These are phyloP conservation scores for Coemansia sp. DNA, from an alignment of 192 early-diverging fungal genomes.

Conservation along the genomic window DNA sequence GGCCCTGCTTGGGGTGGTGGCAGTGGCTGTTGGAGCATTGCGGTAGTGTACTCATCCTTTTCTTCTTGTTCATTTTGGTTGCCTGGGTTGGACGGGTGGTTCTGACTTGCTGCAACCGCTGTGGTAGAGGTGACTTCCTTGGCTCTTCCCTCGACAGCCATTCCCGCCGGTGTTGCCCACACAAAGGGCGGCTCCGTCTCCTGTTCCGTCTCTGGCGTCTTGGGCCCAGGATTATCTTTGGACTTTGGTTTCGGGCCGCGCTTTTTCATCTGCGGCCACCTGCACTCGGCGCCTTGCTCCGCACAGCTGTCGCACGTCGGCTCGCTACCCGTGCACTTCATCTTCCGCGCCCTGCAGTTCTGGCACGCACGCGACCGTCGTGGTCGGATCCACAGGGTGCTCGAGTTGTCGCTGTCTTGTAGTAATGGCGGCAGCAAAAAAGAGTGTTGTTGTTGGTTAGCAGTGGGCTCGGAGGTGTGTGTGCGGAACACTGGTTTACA, in stretches of 20 bases:
- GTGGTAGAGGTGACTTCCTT: too few species aligned
- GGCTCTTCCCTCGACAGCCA: too few species aligned
- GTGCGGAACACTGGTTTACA: too few species aligned
- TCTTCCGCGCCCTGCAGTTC: slow-evolving; percentile 42
- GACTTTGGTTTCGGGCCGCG: slow-evolving; percentile 45
- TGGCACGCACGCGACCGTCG: slow-evolving; percentile 42
- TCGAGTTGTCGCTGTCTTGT: not conserved
- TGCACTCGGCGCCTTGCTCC: slow-evolving; percentile 31
- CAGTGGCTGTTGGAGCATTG: too few species aligned
- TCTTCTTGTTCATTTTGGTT: too few species aligned
- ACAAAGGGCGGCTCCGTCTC: too few species aligned
- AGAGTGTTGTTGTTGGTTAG: not conserved
- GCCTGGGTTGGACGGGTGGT: too few species aligned
- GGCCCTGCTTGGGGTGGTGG: slow-evolving; percentile 5
- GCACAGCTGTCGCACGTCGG: slow-evolving; percentile 28
- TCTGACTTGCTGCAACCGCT: too few species aligned
- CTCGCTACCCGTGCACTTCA: slow-evolving; percentile 37
- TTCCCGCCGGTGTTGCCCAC: too few species aligned
- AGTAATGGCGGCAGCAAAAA: not conserved
- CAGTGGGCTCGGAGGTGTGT: too few species aligned
- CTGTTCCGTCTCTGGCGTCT: not conserved
- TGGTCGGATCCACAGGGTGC: slow-evolving; percentile 9
- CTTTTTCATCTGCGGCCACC: slow-evolving; percentile 48
- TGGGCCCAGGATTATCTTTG: not conserved
- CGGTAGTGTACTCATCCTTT: too few species aligned